phyloP scores from a whole-genome alignment of 2,329 filamentous ascomycete species.

The Hypoxylon sp. region DNA sequence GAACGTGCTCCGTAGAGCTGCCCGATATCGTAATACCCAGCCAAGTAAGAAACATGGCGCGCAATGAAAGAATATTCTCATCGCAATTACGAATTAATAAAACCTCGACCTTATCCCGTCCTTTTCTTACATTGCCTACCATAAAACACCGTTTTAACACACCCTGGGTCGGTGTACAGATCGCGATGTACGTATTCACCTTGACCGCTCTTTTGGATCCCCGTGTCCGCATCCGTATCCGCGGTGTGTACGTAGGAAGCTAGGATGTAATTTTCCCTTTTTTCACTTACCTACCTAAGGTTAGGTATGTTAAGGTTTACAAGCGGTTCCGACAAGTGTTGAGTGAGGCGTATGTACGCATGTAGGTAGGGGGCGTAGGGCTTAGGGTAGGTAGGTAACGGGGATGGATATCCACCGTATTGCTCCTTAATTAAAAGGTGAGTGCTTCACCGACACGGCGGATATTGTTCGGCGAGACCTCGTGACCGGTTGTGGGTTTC shows the following conservation, averaged over 20 bases:
- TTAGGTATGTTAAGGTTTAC: no score
- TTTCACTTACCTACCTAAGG: no score
- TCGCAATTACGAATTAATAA: background rate
- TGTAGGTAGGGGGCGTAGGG: background rate
- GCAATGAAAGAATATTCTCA: background rate
- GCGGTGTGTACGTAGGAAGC: background rate
- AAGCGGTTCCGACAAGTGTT: background rate
- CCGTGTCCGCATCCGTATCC: background rate
- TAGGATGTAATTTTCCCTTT: background rate
- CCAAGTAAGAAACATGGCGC: background rate
- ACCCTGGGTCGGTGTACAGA: background rate
- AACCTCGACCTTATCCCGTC: background rate
- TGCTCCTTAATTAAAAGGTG: background rate
- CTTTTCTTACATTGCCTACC: background rate
- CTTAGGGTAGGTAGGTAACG: background rate
- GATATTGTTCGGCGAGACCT: background rate
- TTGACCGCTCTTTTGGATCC: background rate
- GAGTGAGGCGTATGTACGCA: no score
- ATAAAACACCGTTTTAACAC: background rate
- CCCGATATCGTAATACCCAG: background rate
- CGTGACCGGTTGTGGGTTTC: no score
- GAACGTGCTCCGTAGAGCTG: background rate
- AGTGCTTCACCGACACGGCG: background rate
- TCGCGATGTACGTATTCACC: background rate
- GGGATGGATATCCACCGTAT: background rate